These are phyloP conservation scores for Trichophyton simii DNA, from an alignment of 2,329 filamentous ascomycete species.

Conservation along the genomic window DNA sequence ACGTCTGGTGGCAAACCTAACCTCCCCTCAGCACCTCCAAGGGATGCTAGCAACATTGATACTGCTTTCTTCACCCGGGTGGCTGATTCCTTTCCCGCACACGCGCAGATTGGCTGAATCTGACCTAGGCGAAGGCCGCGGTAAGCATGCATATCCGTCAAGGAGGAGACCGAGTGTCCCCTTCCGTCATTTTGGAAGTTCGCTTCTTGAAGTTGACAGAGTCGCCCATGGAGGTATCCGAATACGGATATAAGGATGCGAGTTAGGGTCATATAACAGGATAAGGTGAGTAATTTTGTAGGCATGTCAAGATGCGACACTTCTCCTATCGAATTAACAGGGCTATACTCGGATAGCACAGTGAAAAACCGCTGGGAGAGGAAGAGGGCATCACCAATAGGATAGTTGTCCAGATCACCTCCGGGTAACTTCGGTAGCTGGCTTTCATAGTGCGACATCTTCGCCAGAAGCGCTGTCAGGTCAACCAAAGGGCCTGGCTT, in stretches of 20 bases:
- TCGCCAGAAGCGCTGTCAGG: neutral
- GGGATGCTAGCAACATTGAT: neutral
- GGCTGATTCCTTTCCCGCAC: neutral
- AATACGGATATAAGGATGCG: neutral
- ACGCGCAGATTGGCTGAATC: neutral
- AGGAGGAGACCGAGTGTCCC: neutral
- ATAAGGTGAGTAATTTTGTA: neutral
- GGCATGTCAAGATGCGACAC: neutral
- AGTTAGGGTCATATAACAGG: neutral
- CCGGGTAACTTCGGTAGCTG: neutral
- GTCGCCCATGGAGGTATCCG: neutral
- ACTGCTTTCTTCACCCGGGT: neutral
- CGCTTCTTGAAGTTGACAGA: neutral
- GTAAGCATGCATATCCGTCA: neutral
- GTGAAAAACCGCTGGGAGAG: neutral
- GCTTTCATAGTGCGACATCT: neutral
- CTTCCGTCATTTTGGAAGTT: neutral
- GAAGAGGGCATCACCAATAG: neutral
- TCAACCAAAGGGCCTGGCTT: neutral
- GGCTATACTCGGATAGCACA: neutral
- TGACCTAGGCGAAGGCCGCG: neutral
- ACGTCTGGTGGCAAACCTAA: neutral
- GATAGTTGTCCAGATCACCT: neutral
- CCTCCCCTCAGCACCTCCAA: neutral
- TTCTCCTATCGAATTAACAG: neutral